Base-by-base conservation (phyloP, 202 grass and related monocot species). In the Eragrostis tef region DNA sequence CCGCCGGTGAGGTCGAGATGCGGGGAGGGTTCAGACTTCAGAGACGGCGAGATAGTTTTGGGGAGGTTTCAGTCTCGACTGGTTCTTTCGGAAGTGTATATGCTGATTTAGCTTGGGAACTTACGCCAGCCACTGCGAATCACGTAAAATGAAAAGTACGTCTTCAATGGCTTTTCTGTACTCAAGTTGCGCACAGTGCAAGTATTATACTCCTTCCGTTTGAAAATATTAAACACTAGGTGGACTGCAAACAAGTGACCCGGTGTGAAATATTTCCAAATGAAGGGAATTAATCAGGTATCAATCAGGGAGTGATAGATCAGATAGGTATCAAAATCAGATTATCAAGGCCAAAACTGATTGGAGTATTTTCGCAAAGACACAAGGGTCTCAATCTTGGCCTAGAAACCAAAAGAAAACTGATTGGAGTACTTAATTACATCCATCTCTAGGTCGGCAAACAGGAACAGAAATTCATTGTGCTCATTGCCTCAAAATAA, bases 1-100 rank as follows among this genome's bases (percentile, higher is more conserved):
- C 69, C 73, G 85, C 56, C 71, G 73, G 86, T 59, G 47, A 69
- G 22, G 63, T 57, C 70, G 56, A 77, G 67, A 83, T 63, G 77
- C 57, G 74, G 26, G 46, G n/a, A 57, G 51, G 57, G 57, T 60
- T 60, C 57, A 44, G 11, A 61, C 22, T 60, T 60, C 57, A 44
- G 11, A 61, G 65, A 83, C 29, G 44, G 53, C 25, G 58, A 54
- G 73, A 54, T 12, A 27, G 59, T 61, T 54, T 6, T 7, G 52
- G 11, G 29, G 62, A 49, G 11, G 68, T 64, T 34, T 3, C 29
- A 31, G 29, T 31, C 10, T 24, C 6, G 47, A 60, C 54, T 25
- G 26, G 41, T 58, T 34, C 39, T 9, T 53, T 68, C 24, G 3
- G 0, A 14, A 15, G 62, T 6, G 78, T 31, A 31, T 31, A 3